Evolutionary conservation across 2,329 filamentous ascomycete species (phyloP).

Genomic region (Nemania sp.): DNA sequence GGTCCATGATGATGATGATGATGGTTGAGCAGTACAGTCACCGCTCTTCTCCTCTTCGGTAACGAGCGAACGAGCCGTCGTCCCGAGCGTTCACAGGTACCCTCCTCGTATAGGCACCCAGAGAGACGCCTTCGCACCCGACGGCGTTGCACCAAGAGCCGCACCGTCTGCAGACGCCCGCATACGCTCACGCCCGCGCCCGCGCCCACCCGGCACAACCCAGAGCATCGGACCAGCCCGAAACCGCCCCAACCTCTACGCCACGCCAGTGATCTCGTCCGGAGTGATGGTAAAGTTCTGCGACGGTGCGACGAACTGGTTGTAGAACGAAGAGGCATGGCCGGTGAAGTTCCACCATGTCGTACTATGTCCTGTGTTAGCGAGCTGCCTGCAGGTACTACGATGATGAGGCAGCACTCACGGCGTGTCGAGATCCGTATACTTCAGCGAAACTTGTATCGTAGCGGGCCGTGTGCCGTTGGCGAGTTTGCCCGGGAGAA

Average conservation of each 20-base stretch:
- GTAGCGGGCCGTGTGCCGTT: conserved; percentile 29
- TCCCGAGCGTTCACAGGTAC: background rate
- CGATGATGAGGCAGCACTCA: conserved; percentile 28
- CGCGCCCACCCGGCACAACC: conserved; percentile 6
- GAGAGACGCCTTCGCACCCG: conserved; percentile 12
- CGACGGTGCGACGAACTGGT: conserved; percentile 33
- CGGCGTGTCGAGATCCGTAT: conserved; percentile 35
- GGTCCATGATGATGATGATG: no score
- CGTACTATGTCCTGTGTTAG: conserved; percentile 29
- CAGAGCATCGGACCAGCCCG: conserved; percentile 5
- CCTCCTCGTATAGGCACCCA: conserved; percentile 25
- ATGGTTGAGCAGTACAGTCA: background rate
- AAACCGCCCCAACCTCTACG: conserved; percentile 21
- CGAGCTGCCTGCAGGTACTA: conserved; percentile 4
- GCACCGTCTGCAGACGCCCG: conserved; percentile 23
- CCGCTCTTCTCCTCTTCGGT: background rate
- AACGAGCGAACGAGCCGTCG: background rate
- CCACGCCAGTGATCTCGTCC: conserved; percentile 37
- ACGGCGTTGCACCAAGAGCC: conserved; percentile 18
- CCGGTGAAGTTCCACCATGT: conserved; percentile 44
- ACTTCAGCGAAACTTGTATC: conserved; percentile 41
- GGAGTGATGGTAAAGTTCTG: conserved; percentile 40
- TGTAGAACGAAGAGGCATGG: conserved; percentile 36
- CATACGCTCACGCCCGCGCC: conserved; percentile 20
- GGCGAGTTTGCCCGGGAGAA: conserved; percentile 33